These are phyloP conservation scores for Agroathelia rolfsii DNA, from an alignment of 1,284 basidiomycete species.

Conservation along the genomic window DNA sequence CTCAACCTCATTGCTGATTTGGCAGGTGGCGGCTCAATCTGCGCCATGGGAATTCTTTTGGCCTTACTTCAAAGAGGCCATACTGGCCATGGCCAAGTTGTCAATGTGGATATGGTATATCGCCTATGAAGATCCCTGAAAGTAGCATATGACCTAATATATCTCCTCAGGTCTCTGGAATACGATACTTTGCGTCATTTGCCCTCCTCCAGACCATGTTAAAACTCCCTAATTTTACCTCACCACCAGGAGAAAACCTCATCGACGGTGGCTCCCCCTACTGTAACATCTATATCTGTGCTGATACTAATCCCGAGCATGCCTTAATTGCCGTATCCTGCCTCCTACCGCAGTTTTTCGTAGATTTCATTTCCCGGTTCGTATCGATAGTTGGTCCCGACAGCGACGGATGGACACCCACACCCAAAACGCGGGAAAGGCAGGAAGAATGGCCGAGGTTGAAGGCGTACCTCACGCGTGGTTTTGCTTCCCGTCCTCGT, in stretches of 20 bases:
- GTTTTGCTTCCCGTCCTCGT: conserved; percentile 52
- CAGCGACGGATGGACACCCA: conserved; percentile 45
- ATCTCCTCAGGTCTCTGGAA: conserved; percentile 75
- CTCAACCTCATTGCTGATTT: conserved; percentile 76
- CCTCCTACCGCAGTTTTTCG: conserved; percentile 64
- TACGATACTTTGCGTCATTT: conserved; percentile 68
- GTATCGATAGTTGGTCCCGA: conserved; percentile 34
- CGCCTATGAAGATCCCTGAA: no score
- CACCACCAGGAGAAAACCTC: conserved; percentile 48
- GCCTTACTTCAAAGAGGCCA: conserved; percentile 60
- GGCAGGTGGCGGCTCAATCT: conserved; percentile 72
- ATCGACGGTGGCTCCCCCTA: conserved; percentile 77
- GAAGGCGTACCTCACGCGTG: conserved; percentile 46
- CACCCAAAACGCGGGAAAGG: conserved; percentile 36
- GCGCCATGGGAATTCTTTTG: conserved; percentile 65
- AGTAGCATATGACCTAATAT: no score
- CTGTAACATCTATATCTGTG: conserved; percentile 67
- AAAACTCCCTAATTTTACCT: conserved; percentile 29
- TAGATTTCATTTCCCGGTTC: conserved; percentile 47
- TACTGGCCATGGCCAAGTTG: conserved; percentile 64
- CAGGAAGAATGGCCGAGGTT: conserved; percentile 52
- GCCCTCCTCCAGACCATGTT: conserved; percentile 50
- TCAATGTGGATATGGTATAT: conserved; percentile 71
- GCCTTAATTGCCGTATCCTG: conserved; percentile 74
- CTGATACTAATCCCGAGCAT: no score